These are phyloP conservation scores for Geotrichum australiense DNA, from an alignment of 1,139 yeast species.

Conservation along the genomic window DNA sequence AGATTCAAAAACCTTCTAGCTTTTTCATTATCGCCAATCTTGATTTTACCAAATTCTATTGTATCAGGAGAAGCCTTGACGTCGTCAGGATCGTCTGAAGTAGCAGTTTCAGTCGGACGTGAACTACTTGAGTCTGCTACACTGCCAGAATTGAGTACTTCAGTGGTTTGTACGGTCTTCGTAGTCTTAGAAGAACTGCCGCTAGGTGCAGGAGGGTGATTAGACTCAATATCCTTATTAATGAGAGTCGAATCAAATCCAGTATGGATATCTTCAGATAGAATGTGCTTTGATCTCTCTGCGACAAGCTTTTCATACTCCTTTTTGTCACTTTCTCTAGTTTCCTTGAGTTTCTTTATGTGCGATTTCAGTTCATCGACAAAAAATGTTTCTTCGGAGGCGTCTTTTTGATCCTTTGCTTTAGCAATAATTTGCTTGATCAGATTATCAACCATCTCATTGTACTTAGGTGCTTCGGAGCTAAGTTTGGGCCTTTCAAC, in stretches of 20 bases:
- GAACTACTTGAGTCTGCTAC: slow-evolving; percentile 16
- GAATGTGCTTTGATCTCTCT: slow-evolving; percentile 68
- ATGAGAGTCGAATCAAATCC: slow-evolving; percentile 85
- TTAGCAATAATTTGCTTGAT: slow-evolving; percentile 60
- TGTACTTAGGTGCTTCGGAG: slow-evolving; percentile 52
- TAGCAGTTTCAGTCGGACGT: slow-evolving; percentile 8
- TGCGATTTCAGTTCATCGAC: slow-evolving; percentile 32
- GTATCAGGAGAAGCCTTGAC: slow-evolving; percentile 58
- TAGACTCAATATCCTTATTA: slow-evolving; percentile 44
- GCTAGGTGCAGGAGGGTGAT: slow-evolving; percentile 16
- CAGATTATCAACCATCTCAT: slow-evolving; percentile 89
- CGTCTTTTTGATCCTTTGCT: slow-evolving; percentile 49
- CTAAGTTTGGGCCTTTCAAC: slow-evolving; percentile 37
- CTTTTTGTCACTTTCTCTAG: slow-evolving; percentile 51
- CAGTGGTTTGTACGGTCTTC: slow-evolving; percentile 28
- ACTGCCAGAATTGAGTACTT: slow-evolving; percentile 36
- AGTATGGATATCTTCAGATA: slow-evolving; percentile 88
- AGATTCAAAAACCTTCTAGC: slow-evolving; percentile 48
- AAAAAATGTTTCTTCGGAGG: slow-evolving; percentile 34
- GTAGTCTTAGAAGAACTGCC: slow-evolving; percentile 16
- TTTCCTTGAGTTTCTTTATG: slow-evolving; percentile 30
- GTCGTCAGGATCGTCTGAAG: slow-evolving; percentile 37
- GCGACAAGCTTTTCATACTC: slow-evolving; percentile 61
- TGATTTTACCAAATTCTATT: slow-evolving; percentile 52
- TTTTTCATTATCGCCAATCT: slow-evolving; percentile 41